Percentiles rank a stretch among this genome's conserved stretches.
Evolutionary conservation across 306 rosid species (phyloP).

Genomic region (Castanopsis chinensis): DNA sequence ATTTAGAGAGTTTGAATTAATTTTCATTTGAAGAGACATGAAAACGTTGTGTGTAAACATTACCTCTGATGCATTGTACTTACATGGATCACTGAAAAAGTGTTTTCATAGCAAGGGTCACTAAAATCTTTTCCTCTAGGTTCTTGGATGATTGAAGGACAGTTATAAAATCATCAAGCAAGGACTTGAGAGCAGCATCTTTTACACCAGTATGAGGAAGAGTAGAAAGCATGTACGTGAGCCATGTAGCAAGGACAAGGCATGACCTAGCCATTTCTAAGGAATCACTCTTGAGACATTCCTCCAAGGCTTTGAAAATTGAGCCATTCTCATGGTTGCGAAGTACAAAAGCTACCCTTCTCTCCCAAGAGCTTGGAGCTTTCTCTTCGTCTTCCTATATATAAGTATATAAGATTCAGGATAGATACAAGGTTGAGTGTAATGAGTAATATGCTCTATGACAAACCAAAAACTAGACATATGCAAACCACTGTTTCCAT

Average conservation of each 20-base stretch:
- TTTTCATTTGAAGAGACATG: not conserved
- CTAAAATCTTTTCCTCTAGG: conserved; percentile 75
- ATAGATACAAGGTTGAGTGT: conserved; percentile 8
- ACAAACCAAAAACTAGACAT: conserved; percentile 18
- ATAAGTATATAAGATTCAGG: conserved; percentile 16
- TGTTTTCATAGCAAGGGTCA: conserved; percentile 72
- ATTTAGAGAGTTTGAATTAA: conserved; percentile 22
- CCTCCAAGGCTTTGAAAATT: conserved; percentile 80
- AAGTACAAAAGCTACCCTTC: conserved; percentile 69
- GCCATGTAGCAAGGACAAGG: conserved; percentile 87
- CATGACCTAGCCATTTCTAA: conserved; percentile 65
- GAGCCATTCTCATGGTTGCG: conserved; percentile 88
- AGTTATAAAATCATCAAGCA: conserved; percentile 68
- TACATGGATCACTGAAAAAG: conserved; percentile 67
- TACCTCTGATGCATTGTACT: not conserved
- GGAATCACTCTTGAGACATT: conserved; percentile 73
- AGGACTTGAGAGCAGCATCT: conserved; percentile 63
- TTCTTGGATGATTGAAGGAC: conserved; percentile 73
- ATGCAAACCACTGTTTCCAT: conserved; percentile 60
- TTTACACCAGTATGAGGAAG: conserved; percentile 85
- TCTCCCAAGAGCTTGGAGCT: conserved; percentile 71
- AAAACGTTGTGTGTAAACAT: not conserved
- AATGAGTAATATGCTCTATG: conserved; percentile 19
- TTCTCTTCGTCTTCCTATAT: conserved; percentile 78
- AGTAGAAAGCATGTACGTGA: conserved; percentile 70